Evolutionary conservation across 371 early-diverging fungal species (phyloP), one percentile per base, ranked within the genome.

Genomic region (Lichtheimia ramosa): DNA sequence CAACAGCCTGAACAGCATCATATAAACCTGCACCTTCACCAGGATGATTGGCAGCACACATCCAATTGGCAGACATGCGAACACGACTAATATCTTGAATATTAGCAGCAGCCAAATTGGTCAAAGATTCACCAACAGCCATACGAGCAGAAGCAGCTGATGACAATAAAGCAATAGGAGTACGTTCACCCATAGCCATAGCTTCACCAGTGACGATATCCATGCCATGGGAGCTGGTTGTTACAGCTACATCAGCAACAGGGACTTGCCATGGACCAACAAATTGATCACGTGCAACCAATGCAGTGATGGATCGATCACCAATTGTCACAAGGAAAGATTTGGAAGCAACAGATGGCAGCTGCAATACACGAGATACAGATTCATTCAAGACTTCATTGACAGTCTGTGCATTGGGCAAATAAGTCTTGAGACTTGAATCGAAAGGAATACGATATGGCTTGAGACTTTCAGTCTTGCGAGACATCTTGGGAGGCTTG

Each of bases 181-280:
- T 90, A 54, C 96, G 90, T 71, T 98, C 98, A 55, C 98, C 98
- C 91, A 96, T 90, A 5, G 97, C 93, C 96, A 97, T 96, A 16
- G 96, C 96, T 74, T 96, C 94, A 67, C 97, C 98, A 0, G 87
- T 86, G 14, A 68, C 62, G 24, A 88, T 81, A 57, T 87, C 88
- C 65, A 80, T 69, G 42, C 88, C 87, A 62, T 89, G 83, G 20
- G 89, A 84, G 3, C 95, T 87, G 6, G 86, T 83, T 6, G 91
- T 92, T 6, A 98, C 95, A 3, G 94, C 90, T 8, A 95, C 96
- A 71, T 98, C 96, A 25, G 97, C 92, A 21, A 98, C 96, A 46
- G 98, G 97, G 15, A 94, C 86, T 74, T 97, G 97, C 96, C 96
- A 96, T 1, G 96, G 95, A 5, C 98, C 97, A 23, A 97, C 97